Base-by-base conservation (phyloP, 2,329 filamentous ascomycete species). In the Cladosporium phlei region DNA sequence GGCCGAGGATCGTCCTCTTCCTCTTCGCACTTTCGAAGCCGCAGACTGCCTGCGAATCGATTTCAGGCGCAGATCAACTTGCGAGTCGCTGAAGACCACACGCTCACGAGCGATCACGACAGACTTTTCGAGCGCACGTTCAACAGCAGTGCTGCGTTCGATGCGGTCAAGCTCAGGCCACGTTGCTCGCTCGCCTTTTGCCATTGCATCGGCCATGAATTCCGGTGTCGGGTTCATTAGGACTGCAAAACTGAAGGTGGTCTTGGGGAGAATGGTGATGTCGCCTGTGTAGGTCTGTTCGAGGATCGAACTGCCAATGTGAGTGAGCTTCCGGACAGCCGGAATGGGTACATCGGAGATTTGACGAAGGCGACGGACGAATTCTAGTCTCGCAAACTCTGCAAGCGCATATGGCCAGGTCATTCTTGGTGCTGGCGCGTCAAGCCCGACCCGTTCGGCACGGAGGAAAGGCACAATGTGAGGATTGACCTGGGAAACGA, bases 401-500 rank as follows among this genome's bases (percentile, higher is more conserved):
- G 42, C 37, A 3, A 45, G 12, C 6, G 42, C 21, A 17, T 45
- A 32, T 1, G 30, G 20, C 42, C 42, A 45, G 32, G 32, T 45
- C 14, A 32, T 21, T 14, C 37, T n/a, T 12, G 32, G 37, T 21
- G 42, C 32, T 19, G 35, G 42, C n/a, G 37, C 32, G 5, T 45
- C 42, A 12, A 19, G 22, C n/a, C 16, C 24, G 1, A 24, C 19
- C 12, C 27, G 85, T 48, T 94, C 86, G 55, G 83, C 86, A 12
- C 79, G 74, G 12, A 96, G 70, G 59, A 97, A 95, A 0, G 88
- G 88, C 0, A 94, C 80, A 7, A 96, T 87, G 58, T 97, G 91
- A 0, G 91, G 91, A 59, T 97, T 97, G 40, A 96, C 89, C 64
- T 97, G 91, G 0, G 89, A 95, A 14, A 96, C 91, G 55, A 97